These are phyloP conservation scores for Coemansia biformis DNA, from an alignment of 192 early-diverging fungal species.

Conservation along the genomic window DNA sequence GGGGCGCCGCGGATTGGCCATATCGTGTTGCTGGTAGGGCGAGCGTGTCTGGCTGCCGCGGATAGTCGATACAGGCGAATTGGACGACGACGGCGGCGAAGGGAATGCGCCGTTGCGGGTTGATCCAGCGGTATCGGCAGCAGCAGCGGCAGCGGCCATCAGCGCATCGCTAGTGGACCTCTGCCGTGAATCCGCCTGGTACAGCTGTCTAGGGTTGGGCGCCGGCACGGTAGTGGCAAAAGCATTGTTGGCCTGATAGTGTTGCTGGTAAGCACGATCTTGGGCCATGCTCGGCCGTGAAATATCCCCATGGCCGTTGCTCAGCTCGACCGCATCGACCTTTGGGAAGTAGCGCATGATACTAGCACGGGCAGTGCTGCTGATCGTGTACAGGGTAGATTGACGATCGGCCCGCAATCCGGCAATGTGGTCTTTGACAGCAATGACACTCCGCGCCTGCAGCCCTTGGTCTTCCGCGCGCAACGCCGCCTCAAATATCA, in stretches of 20 bases:
- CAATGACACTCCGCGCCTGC: conserved; percentile 50
- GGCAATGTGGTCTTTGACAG: conserved; percentile 23
- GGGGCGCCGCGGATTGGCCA: conserved; percentile 21
- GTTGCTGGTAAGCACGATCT: conserved; percentile 3
- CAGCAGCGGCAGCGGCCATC: conserved; percentile 1
- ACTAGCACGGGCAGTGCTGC: conserved; percentile 23
- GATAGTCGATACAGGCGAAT: conserved; percentile 32
- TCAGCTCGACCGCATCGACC: conserved; percentile 10
- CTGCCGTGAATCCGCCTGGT: conserved; percentile 19
- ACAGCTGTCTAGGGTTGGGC: conserved; percentile 11
- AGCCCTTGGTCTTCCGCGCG: conserved; percentile 63
- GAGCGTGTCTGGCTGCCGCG: conserved; percentile 31
- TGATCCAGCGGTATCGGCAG: background rate
- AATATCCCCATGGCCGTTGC: too few species aligned
- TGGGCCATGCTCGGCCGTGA: background rate
- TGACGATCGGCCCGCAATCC: conserved; percentile 23
- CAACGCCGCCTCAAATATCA: conserved; percentile 63
- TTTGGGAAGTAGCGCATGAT: conserved; percentile 39
- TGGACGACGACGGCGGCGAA: conserved; percentile 13
- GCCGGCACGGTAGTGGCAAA: conserved; percentile 2
- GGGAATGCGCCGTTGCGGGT: conserved; percentile 9
- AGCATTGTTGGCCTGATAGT: background rate
- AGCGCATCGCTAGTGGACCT: conserved; percentile 37
- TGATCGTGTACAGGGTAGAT: conserved; percentile 37
- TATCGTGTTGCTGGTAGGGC: conserved; percentile 23